A percentile compares a stretch with the other conserved stretches of the same genome.
These are phyloP conservation scores for Omphalea diandra DNA, from an alignment of 441 rosid species.

Conservation along the genomic window DNA sequence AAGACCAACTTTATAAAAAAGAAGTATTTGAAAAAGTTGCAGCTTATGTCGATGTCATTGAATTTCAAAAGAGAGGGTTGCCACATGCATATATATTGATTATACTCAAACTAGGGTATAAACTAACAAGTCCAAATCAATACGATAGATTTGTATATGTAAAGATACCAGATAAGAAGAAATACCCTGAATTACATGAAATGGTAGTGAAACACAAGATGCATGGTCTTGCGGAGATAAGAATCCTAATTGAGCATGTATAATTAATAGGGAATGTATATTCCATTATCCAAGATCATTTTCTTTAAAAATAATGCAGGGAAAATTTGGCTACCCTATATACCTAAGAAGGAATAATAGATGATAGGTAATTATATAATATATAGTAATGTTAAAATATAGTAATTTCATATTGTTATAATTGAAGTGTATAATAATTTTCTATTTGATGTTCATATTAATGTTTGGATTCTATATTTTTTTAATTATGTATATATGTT, in stretches of 20 bases:
- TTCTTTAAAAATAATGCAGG: neutral
- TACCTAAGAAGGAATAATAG: neutral
- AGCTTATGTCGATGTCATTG: neutral
- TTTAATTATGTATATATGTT: too few relatives aligned
- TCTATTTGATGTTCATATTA: too few relatives aligned
- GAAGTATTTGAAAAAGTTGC: neutral
- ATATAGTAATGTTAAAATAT: neutral
- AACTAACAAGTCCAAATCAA: neutral
- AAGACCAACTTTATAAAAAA: neutral
- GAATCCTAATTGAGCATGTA: neutral
- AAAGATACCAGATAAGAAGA: neutral
- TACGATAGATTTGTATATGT: neutral
- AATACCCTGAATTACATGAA: neutral
- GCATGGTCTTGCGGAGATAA: neutral
- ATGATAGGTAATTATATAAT: neutral
- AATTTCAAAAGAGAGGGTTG: neutral
- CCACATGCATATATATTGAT: neutral
- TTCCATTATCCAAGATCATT: neutral
- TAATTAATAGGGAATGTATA: neutral
- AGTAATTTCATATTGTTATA: too few relatives aligned
- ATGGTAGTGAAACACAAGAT: slow-evolving; percentile 1
- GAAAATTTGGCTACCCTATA: neutral
- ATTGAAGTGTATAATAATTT: too few relatives aligned
- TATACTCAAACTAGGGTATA: neutral
- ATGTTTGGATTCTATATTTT: too few relatives aligned